phyloP scores from a whole-genome alignment of 2,329 filamentous ascomycete species.

The Ophiocordyceps polyrhachis-furcata region DNA sequence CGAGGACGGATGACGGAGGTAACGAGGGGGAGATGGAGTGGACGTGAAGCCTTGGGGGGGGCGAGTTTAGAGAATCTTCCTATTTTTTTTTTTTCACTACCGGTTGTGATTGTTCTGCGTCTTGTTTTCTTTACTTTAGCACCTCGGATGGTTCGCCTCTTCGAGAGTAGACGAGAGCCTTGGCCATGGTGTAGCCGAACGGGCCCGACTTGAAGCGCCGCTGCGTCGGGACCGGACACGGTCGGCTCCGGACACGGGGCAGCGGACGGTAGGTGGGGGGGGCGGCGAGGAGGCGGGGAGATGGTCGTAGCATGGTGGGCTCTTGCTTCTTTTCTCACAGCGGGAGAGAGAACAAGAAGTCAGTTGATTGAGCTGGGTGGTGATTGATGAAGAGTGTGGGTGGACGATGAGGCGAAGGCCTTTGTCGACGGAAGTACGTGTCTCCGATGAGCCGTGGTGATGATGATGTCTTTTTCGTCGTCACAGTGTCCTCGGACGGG shows the following conservation, averaged over 20 bases:
- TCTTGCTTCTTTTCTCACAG: background rate
- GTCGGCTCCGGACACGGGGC: background rate
- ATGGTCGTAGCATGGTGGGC: background rate
- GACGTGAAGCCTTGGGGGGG: conserved; percentile 42
- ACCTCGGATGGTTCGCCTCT: conserved; percentile 61
- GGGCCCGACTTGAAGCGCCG: conserved; percentile 36
- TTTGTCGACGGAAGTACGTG: too few relatives aligned
- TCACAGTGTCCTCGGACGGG: background rate
- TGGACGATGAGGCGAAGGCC: too few relatives aligned
- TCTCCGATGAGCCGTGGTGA: too few relatives aligned
- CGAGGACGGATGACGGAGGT: conserved; percentile 44
- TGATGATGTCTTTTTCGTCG: background rate
- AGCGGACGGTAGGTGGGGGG: background rate
- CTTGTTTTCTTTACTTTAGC: conserved; percentile 24
- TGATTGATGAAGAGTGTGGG: too few relatives aligned
- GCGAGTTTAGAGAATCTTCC: background rate
- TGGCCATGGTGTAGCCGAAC: conserved; percentile 72
- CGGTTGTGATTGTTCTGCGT: background rate
- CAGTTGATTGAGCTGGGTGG: too few relatives aligned
- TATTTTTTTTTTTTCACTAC: too few relatives aligned
- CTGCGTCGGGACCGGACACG: conserved; percentile 8
- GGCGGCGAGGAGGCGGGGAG: background rate
- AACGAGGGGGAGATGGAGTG: conserved; percentile 63
- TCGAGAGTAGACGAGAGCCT: conserved; percentile 58
- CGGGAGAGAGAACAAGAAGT: background rate